Evolutionary conservation across 345 rosid species (phyloP).

Genomic region (Camelina sativa): DNA sequence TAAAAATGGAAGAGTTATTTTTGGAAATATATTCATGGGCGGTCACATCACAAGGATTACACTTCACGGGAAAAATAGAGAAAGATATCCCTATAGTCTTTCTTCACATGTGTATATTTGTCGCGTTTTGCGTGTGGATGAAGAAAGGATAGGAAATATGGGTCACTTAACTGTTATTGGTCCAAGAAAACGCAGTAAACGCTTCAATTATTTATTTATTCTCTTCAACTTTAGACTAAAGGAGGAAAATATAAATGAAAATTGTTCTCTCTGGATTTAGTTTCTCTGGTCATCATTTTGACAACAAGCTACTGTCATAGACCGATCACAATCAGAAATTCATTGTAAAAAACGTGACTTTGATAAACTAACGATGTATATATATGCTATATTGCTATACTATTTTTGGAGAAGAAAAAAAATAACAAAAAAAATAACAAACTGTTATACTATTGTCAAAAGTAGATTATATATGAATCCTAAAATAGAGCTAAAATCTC

Average conservation of each 20-base stretch:
- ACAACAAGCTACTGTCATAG: conserved; percentile 22
- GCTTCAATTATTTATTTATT: not conserved
- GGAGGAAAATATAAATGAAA: conserved; percentile 13
- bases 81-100: not conserved
- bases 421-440: no score
- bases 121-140: conserved; percentile 9
- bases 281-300: conserved; percentile 4
- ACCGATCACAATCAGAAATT: not conserved
- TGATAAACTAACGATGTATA: no score
- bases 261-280: not conserved
- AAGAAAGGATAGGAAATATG: not conserved
- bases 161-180: not conserved
- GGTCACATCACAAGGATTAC: not conserved
- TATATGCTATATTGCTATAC: no score
- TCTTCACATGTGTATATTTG: not conserved
- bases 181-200: not conserved
- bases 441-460: no score
- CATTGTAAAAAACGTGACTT: not conserved
- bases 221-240: not conserved
- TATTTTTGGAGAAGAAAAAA: no score
- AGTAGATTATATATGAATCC: not conserved
- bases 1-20: not conserved
- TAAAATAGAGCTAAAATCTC: no score
- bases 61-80: not conserved
- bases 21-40: not conserved